Evolutionary conservation across 2,329 filamentous ascomycete genomes (phyloP).

Genomic region (Epichloe glyceriae): DNA sequence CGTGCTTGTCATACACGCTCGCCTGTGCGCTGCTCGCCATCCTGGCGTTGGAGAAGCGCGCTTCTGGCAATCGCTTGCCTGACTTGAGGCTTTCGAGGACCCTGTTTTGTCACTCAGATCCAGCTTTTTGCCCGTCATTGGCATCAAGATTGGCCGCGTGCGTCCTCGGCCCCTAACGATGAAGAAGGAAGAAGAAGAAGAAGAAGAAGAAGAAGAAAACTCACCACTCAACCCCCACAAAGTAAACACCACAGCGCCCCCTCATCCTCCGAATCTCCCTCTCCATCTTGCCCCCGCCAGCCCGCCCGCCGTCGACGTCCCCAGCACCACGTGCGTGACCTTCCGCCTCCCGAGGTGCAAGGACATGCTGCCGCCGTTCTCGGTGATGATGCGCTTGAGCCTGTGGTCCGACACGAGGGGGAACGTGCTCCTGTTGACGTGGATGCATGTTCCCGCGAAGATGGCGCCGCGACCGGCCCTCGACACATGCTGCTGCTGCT

Average conservation of each 20-base stretch:
- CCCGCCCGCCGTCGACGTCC: constrained; percentile 56
- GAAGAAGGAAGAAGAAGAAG: neutral
- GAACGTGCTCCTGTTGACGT: constrained; percentile 78
- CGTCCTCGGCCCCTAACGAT: too few relatives aligned
- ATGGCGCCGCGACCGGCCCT: constrained; percentile 26
- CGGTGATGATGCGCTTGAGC: constrained; percentile 63
- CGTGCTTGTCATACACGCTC: constrained; percentile 39
- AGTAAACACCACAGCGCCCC: constrained; percentile 62
- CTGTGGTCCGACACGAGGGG: constrained; percentile 75
- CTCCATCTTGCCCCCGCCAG: constrained; percentile 67
- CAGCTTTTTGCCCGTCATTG: neutral
- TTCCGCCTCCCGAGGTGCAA: constrained; percentile 56
- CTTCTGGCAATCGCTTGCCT: constrained; percentile 62
- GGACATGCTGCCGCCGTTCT: constrained; percentile 61
- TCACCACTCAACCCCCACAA: constrained; percentile 70
- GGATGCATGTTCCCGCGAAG: constrained; percentile 61
- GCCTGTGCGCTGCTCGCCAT: constrained; percentile 48
- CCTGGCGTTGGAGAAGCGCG: constrained; percentile 52
- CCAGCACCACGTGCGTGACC: constrained; percentile 80
- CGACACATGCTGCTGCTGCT: neutral
- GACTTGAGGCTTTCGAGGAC: constrained; percentile 71
- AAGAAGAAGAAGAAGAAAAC: constrained; percentile 11
- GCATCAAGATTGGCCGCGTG: too few relatives aligned
- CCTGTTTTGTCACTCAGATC: constrained; percentile 24
- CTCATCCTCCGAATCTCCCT: constrained; percentile 59